Conservation (phyloP, 768 basidiomycete genomes). For the Auriscalpium microsporum region DNA sequence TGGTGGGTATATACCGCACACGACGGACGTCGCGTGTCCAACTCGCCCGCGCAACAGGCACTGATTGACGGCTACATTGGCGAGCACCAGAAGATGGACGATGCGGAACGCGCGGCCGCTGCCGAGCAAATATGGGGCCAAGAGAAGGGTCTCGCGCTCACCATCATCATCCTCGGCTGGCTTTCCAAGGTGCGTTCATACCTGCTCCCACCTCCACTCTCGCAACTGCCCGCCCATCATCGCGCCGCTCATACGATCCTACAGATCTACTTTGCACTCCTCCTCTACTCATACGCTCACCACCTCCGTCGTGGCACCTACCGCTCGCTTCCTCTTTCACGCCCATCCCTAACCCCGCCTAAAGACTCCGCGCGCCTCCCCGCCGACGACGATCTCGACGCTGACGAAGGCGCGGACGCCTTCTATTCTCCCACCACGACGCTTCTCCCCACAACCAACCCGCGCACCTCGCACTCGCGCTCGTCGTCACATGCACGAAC, state of each 20-base stretch:
- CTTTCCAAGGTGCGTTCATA: conserved; percentile 61
- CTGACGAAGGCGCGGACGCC: conserved; percentile 55
- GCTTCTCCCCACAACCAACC: conserved; percentile 51
- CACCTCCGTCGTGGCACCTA: conserved; percentile 92
- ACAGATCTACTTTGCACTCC: conserved; percentile 84
- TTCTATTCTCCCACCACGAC: conserved; percentile 15
- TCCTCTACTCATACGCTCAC: conserved; percentile 88
- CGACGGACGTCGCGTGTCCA: conserved; percentile 71
- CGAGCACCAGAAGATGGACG: conserved; percentile 43
- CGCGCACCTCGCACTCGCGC: conserved; percentile 14
- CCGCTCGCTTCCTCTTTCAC: conserved; percentile 57
- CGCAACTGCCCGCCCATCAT: background rate
- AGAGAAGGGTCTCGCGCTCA: conserved; percentile 76
- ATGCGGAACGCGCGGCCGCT: conserved; percentile 57
- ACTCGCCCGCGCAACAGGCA: conserved; percentile 83
- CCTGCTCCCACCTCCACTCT: background rate
- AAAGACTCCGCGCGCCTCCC: conserved; percentile 28
- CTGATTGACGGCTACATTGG: conserved; percentile 51
- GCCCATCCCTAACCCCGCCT: conserved; percentile 7
- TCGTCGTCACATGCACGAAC: too few relatives aligned
- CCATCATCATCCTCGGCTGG: conserved; percentile 80
- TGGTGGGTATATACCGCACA: conserved; percentile 95
- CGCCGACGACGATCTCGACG: conserved; percentile 51
- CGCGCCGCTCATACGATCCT: background rate
- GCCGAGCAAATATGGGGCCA: conserved; percentile 83